Percentiles rank a stretch among this genome's conserved stretches.
These are phyloP conservation scores for Lactarius hatsudake DNA, from an alignment of 768 basidiomycete species.

Conservation along the genomic window DNA sequence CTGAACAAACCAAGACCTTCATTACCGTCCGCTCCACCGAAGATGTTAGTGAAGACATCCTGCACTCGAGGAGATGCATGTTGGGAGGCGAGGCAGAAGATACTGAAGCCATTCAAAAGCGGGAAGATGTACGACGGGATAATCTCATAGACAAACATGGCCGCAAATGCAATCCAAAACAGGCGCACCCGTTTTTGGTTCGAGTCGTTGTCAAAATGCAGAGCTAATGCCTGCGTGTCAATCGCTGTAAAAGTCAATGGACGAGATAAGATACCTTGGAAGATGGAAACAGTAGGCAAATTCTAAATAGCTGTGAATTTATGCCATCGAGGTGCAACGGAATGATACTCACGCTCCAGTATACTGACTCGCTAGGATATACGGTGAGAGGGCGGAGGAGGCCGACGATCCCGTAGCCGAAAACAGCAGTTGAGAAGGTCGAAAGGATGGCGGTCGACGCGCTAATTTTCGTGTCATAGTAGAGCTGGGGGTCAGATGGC, in stretches of 20 bases:
- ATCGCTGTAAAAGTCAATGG: not conserved
- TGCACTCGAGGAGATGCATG: slow-evolving; percentile 42
- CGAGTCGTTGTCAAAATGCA: slow-evolving; percentile 46
- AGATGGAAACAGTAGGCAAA: slow-evolving; percentile 56
- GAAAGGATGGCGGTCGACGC: slow-evolving; percentile 57
- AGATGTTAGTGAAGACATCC: slow-evolving; percentile 56
- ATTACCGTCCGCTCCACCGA: slow-evolving; percentile 65
- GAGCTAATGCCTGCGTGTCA: slow-evolving; percentile 40
- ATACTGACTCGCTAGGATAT: slow-evolving; percentile 64
- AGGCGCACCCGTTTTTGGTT: slow-evolving; percentile 50
- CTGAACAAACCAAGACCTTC: slow-evolving; percentile 63
- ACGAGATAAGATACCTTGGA: slow-evolving; percentile 43
- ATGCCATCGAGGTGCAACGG: not conserved
- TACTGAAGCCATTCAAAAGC: slow-evolving; percentile 55
- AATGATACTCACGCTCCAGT: slow-evolving; percentile 46
- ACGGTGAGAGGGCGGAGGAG: slow-evolving; percentile 56
- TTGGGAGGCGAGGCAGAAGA: slow-evolving; percentile 60
- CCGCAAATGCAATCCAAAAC: slow-evolving; percentile 50
- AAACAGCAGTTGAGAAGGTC: slow-evolving; percentile 62
- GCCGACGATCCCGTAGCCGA: slow-evolving; percentile 63
- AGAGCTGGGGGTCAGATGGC: slow-evolving; percentile 40
- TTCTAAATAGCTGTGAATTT: slow-evolving; percentile 35
- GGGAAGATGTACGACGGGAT: slow-evolving; percentile 62
- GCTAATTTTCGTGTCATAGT: slow-evolving; percentile 54
- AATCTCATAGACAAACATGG: slow-evolving; percentile 53